Conservation (phyloP, 2,329 filamentous ascomycete species). For the Shiraia sp. region DNA sequence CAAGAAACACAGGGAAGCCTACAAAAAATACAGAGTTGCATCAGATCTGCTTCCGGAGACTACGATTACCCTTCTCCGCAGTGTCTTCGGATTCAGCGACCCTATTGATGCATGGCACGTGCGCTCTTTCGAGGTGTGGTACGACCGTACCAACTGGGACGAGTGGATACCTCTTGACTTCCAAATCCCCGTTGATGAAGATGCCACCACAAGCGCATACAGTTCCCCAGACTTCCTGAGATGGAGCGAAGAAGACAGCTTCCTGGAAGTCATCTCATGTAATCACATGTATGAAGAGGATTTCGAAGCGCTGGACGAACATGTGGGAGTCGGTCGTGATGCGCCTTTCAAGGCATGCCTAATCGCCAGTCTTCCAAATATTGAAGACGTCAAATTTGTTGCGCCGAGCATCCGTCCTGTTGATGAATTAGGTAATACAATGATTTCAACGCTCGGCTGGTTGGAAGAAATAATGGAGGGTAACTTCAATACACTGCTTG, state of each 20-base stretch:
- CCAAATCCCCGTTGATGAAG: constrained; percentile 1
- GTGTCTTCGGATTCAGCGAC: constrained; percentile 10
- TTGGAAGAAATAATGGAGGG: neutral
- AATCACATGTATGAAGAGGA: too few relatives aligned
- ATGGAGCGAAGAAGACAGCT: constrained; percentile 5
- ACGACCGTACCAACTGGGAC: constrained; percentile 12
- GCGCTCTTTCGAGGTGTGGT: constrained; percentile 15
- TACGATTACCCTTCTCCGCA: constrained; percentile 13
- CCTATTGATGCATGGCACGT: constrained; percentile 15
- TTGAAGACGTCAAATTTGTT: constrained; percentile 12
- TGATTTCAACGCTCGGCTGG: constrained; percentile 11
- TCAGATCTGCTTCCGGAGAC: constrained; percentile 14
- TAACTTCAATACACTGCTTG: constrained; percentile 2
- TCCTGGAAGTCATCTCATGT: too few relatives aligned
- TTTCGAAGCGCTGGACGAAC: too few relatives aligned
- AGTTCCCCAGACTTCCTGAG: constrained; percentile 2
- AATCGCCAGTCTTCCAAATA: constrained; percentile 9
- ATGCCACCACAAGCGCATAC: neutral
- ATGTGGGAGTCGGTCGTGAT: too few relatives aligned
- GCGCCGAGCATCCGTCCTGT: too few relatives aligned
- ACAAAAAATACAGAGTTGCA: constrained; percentile 10
- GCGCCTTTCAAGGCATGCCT: constrained; percentile 12
- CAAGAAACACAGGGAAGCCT: constrained; percentile 12
- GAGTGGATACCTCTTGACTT: constrained; percentile 12
- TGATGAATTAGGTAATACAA: neutral